Conservation (phyloP, 305 asterid species). For the Fraxinus nigra region DNA sequence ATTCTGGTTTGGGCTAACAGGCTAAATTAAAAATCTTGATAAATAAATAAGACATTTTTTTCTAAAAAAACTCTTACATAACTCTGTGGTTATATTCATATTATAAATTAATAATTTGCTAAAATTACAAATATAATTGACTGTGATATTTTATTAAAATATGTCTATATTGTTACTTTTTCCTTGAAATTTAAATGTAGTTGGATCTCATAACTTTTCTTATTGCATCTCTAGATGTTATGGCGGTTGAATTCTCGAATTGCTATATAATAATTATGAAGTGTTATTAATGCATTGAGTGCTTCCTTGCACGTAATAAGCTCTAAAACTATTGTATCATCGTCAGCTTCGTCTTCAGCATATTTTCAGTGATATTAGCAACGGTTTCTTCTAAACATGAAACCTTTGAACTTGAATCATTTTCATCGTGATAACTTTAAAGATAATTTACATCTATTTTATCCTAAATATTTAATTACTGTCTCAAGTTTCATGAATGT, state of each 20-base stretch:
- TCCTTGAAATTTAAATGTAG: not conserved
- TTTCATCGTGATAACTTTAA: not conserved
- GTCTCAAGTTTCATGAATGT: not conserved
- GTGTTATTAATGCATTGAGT: not conserved
- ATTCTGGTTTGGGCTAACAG: too few species aligned
- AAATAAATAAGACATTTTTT: too few species aligned
- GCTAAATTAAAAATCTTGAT: too few species aligned
- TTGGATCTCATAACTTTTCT: not conserved
- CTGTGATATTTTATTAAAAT: too few species aligned
- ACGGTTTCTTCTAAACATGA: not conserved
- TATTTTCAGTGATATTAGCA: not conserved
- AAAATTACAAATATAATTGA: too few species aligned
- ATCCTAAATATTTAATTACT: not conserved
- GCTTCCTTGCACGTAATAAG: not conserved
- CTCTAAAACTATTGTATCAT: not conserved
- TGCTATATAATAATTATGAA: not conserved
- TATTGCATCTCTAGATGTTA: too few species aligned
- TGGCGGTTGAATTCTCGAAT: not conserved
- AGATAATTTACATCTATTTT: not conserved
- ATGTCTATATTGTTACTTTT: too few species aligned
- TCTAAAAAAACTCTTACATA: too few species aligned
- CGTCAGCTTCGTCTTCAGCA: not conserved
- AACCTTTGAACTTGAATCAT: not conserved
- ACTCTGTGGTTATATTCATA: too few species aligned
- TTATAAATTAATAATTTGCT: too few species aligned